These are phyloP conservation scores for Paraleonurus japonicus DNA, from an alignment of 257 asterid genomes.

Conservation along the genomic window DNA sequence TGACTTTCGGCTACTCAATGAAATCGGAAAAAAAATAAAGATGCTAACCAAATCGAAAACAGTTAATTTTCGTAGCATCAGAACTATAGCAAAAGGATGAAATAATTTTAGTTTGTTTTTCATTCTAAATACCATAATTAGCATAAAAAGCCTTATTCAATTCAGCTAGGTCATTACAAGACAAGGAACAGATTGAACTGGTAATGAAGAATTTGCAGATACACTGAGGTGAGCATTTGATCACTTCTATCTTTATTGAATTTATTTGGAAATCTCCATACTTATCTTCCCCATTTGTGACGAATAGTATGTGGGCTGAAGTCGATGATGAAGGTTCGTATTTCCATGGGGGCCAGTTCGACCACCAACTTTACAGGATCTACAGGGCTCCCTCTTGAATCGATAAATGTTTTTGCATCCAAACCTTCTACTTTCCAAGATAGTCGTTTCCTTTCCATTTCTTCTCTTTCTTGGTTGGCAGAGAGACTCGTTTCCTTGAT, in stretches of 20 bases:
- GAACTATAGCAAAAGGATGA: not conserved
- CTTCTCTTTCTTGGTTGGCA: slow-evolving; percentile 76
- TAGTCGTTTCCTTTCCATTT: slow-evolving; percentile 69
- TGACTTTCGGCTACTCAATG: too few species aligned
- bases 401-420: slow-evolving; percentile 13
- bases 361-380: slow-evolving; percentile 57
- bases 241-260: not conserved
- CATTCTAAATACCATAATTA: too few species aligned
- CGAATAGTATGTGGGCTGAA: slow-evolving; percentile 33
- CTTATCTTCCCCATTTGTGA: slow-evolving; percentile 21
- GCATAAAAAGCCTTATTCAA: not conserved
- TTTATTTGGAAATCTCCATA: not conserved
- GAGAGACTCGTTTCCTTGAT: slow-evolving; percentile 64
- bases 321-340: slow-evolving; percentile 67
- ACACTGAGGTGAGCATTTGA: not conserved
- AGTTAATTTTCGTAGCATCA: too few species aligned
- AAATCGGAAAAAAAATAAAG: too few species aligned
- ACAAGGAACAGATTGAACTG: not conserved
- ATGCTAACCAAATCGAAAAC: too few species aligned
- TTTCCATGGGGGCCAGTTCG: slow-evolving; percentile 87
- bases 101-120: too few species aligned
- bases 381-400: slow-evolving; percentile 59
- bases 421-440: slow-evolving; percentile 66
- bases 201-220: not conserved
- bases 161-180: not conserved